Base-by-base conservation (phyloP, 495 filamentous ascomycete genomes). In the Neurospora intermedia region DNA sequence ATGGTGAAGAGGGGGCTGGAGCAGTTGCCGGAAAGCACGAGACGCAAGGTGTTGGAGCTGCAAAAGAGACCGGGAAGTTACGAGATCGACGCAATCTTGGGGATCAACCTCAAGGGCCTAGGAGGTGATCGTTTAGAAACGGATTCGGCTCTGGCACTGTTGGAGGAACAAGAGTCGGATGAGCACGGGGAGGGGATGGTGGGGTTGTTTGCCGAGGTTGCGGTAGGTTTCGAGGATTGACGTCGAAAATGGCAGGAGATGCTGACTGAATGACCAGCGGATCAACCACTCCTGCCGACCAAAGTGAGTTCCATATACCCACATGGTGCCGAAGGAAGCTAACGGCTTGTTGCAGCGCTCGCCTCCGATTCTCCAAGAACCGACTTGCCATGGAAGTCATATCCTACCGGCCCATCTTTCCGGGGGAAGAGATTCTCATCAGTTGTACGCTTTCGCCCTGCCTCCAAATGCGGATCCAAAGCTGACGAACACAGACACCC, bases 241-340 rank as follows among this genome's bases (percentile, higher is more conserved):
- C 35, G 35, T 6, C 35, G 0, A 5, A 38, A 3, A 46, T 18
- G 18, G 18, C 35, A 31, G 48, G 43, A 41, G 11, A 38, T n/a
- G 59, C 70, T 71, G 15, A 70, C 75, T 73, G 48, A 54, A 10
- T 10, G 16, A 8, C 2, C 16, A 84, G 83, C 78, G 84, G 66
- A 78, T 84, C 27, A 85, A 84, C 71, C 83, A 85, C 54, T 80
- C 80, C 1, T 84, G 82, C 46, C 74, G 75, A 8, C 83, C 84
- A 70, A 85, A 83, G 82, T 85, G 74, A 80, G 83, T 74, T 8
- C 6, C 13, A 1, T 4, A 35, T 20, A 1, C 4, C 18, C 23
- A 3, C 11, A 69, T 31, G 15, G 27, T 18, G 41, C 10, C 13
- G 4, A 31, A 18, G 54, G 38, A 27, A 13, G 48, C 74, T 79